Base-by-base conservation (phyloP, 495 filamentous ascomycete genomes). In the Clohesyomyces aquaticus region DNA sequence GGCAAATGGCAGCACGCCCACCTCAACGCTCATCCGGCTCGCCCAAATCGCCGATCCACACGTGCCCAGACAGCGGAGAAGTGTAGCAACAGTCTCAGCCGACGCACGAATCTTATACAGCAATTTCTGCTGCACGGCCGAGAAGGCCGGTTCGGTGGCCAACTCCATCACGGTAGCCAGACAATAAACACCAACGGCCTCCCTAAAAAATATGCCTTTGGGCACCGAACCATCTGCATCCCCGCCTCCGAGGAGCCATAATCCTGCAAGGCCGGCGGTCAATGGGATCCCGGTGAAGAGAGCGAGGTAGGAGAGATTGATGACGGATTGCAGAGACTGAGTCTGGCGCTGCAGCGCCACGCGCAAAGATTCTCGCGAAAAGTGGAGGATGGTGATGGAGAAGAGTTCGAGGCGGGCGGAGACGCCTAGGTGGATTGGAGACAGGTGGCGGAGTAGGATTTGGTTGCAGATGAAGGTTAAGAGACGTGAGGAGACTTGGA, bases 401-500 rank as follows among this genome's bases (percentile, higher is more conserved):
- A 89, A 96, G 1, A 98, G 83, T 63, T 99, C 94, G 3, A 98
- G 82, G 72, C 96, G 95, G 2, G 91, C 85, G 1, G 92, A 89
- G 26, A 94, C 80, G 3, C 92, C 94, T 1, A 98, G 81, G 0
- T 92, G 79, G 43, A 88, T 82, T 0, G 94, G 93, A 0, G 91
- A 93, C 21, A 98, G 77, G 69, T 86, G 91, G 38, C 92, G 91
- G 3, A 99, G 79, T 11, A 97, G 85, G 49, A 94, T 55, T 74
- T 98, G 92, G 79, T 98, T 98, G 58, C 93, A 86, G 46, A 84
- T 74, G 75, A 99, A 99, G 25, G 94, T 97, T 62, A 96, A 77
- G 43, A 88, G 83, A 50, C 93, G 88, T 14, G 92, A 96, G 35
- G 78, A 77, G 67, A 98, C 78, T 74, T 96, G 93, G 19, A 96